Percentiles rank a stretch among this genome's conserved stretches.
phyloP scores from a whole-genome alignment of 2,329 filamentous ascomycete species.

The Clonostachys byssicola region DNA sequence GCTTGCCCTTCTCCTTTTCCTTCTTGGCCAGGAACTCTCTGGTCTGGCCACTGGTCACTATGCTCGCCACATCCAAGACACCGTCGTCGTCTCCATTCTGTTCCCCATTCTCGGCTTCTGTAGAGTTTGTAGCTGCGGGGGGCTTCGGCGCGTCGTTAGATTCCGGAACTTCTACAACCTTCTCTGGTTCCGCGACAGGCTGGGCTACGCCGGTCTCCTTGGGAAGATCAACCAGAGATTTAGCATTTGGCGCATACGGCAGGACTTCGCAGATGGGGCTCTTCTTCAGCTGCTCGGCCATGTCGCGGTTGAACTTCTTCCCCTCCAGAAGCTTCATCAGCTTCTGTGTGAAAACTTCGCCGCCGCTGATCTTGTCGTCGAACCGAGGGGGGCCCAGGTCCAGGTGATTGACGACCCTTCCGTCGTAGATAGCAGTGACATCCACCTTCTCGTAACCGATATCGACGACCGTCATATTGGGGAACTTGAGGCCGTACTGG shows the following conservation, averaged over 20 bases:
- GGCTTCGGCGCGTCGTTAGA: slow-evolving; percentile 30
- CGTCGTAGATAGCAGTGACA: slow-evolving; percentile 85
- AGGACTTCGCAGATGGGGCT: slow-evolving; percentile 64
- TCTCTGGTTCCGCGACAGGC: slow-evolving; percentile 13
- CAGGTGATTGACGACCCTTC: slow-evolving; percentile 65
- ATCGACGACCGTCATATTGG: slow-evolving; percentile 82
- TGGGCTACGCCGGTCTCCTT: slow-evolving; percentile 26
- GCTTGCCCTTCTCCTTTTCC: slow-evolving; percentile 74
- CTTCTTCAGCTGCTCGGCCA: slow-evolving; percentile 68
- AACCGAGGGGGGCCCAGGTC: slow-evolving; percentile 54
- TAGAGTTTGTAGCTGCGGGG: slow-evolving; percentile 22
- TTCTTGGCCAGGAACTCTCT: slow-evolving; percentile 80
- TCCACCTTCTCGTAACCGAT: slow-evolving; percentile 92
- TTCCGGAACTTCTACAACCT: slow-evolving; percentile 15
- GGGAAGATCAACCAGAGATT: slow-evolving; percentile 43
- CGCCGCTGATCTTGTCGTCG: slow-evolving; percentile 60
- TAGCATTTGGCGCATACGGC: slow-evolving; percentile 43
- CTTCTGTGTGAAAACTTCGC: slow-evolving; percentile 78
- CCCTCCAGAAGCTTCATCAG: slow-evolving; percentile 62
- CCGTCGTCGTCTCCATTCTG: slow-evolving; percentile 57
- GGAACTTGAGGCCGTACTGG: slow-evolving; percentile 73
- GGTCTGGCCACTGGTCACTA: slow-evolving; percentile 77
- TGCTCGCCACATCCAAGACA: slow-evolving; percentile 78
- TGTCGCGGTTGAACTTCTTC: slow-evolving; percentile 58
- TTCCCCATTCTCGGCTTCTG: slow-evolving; percentile 31